Base-by-base conservation (phyloP, 2,329 filamentous ascomycete species). In the Amphichorda felina region DNA sequence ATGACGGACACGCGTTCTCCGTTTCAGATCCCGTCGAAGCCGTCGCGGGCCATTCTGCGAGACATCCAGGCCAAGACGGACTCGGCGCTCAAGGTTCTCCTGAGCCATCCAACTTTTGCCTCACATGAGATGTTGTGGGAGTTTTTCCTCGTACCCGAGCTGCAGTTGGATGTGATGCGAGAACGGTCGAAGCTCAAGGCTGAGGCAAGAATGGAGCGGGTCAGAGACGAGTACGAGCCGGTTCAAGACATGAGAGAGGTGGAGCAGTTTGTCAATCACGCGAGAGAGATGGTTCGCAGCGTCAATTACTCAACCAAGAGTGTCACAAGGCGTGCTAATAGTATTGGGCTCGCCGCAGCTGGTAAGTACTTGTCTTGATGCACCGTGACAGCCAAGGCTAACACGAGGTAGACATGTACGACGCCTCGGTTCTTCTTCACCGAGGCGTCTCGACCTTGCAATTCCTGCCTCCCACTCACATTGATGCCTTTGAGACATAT, bases 71-170 rank as follows among this genome's bases (percentile, higher is more conserved):
- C 86, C 30, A 77, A 82, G 13, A 75, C 94, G 15, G 86, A 98
- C 56, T 81, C 77, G 45, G 95, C 96, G 48, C 63, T 98, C 46
- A 85, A 84, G 44, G 85, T 87, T 14, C 70, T 98, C 43, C 69
- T 98, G 18, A 70, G 75, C 8, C 91, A 98, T 50, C 82, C 89
- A 4, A 96, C 91, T 0, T 95, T 98, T 52, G 75, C 86, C 1
- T 94, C 85, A 1, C 93, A 98, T 51, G 91, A 98, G 61, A 86
- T 96, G 40, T 70, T 98, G 2, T 98, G 91, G 93, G 91, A 98
- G 49, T 98, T 98, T 60, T 94, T 98, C 58, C 70, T 98, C 1
- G 88, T 98, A 10, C 91, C 91, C 2, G 91, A 98, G 46, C 75
- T 98, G 34, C 85, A 94, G 52, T 72, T 84, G 0, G 78, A 86